Evolutionary conservation across 1,139 yeast species (phyloP), one percentile per base, ranked within the genome.

Genomic region (Arxiozyma bovina): DNA sequence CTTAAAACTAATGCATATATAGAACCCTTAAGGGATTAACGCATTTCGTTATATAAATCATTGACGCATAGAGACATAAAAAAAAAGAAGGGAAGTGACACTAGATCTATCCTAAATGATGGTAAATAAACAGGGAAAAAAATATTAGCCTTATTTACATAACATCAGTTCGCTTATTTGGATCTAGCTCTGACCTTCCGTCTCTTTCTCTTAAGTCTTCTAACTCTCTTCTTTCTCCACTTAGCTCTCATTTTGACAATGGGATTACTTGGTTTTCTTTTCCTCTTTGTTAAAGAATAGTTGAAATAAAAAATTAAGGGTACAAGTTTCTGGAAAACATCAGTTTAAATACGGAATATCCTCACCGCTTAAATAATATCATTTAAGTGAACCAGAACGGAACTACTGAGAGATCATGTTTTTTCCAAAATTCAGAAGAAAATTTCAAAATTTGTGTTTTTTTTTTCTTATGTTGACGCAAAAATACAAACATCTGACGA

Each of bases 121-220:
- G 49, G 49, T 20, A 46, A 21, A 38, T 21, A 34, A 46, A 46
- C 12, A 27, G 34, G 34, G 22, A 46, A 20, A 46, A 46, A 46
- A 27, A 46, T 46, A 27, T 45, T 45, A 45, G 18, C 20, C 18
- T 21, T 21, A 46, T 27, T 34, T 34, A 38, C 12, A 46, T n/a
- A 38, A 21, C 49, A 53, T 51, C 45, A 18, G 79, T 77, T 81
- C 84, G 87, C 81, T 85, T 85, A 86, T 85, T 86, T 86, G 82
- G 93, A 85, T 88, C 97, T 88, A 79, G 97, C 97, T 87, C 97
- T 87, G 73, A 90, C 96, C 95, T 89, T 89, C 96, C 97, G 96
- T 86, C 97, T 87, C 95, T 90, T 90, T 85, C 96, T 87, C 87
- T 90, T 90, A 76, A 90, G 88, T 88, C 96, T 88, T 88, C 97